Conservation (phyloP, 176 grass and related monocot species). For the Carex kokanica region DNA sequence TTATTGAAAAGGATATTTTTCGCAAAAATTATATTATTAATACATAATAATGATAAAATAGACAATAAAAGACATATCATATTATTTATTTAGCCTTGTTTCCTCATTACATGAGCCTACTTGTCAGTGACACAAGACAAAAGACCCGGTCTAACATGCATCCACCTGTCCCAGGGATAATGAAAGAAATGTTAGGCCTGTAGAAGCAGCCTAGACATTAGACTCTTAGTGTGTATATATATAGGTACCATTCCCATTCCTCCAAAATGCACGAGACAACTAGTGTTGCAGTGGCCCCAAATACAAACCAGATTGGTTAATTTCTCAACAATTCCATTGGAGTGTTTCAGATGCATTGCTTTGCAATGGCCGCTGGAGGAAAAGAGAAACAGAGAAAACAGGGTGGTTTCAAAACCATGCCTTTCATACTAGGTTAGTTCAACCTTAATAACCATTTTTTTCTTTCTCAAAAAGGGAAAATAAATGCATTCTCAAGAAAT, state of each 20-base stretch:
- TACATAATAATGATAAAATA: neutral
- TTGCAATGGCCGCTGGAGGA: conserved; percentile 5
- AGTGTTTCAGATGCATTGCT: neutral
- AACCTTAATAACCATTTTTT: neutral
- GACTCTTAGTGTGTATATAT: conserved; percentile 3
- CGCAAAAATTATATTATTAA: neutral
- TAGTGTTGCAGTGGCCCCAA: conserved; percentile 14
- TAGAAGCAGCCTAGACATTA: neutral
- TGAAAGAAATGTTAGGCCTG: conserved; percentile 11
- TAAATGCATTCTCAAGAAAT: neutral
- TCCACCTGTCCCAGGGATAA: neutral
- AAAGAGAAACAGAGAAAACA: conserved; percentile 27
- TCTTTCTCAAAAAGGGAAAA: conserved; percentile 1
- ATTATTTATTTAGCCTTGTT: neutral
- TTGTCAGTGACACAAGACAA: neutral
- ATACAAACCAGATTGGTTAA: conserved; percentile 25
- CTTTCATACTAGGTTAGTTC: conserved; percentile 67
- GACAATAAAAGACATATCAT: too few species aligned
- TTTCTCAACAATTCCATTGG: conserved; percentile 22
- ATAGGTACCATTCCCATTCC: conserved; percentile 28
- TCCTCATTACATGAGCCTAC: neutral
- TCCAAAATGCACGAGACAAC: conserved; percentile 12
- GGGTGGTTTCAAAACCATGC: conserved; percentile 85
- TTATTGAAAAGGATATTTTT: neutral
- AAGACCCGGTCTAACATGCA: neutral